These are phyloP conservation scores for Effrenium voratum DNA, from an alignment of 73 alveolate genomes.

Conservation along the genomic window DNA sequence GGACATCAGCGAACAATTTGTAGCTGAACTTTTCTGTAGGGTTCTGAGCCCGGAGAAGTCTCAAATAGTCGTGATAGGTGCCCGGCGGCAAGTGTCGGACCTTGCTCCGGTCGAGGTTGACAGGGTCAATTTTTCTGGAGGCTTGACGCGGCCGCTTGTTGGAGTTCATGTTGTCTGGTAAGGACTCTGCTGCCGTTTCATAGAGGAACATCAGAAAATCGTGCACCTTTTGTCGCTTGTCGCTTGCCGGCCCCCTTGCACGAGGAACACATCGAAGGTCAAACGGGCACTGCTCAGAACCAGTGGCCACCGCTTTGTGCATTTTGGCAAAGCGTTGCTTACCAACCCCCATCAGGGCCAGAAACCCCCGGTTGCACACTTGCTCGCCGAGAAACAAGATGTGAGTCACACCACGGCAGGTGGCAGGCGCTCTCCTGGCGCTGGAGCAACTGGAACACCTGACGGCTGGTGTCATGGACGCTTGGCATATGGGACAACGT, in stretches of 20 bases:
- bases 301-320: background rate
- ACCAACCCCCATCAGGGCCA: background rate
- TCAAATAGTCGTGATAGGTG: background rate
- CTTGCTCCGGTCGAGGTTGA: background rate
- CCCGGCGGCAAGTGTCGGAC: slow-evolving; percentile 13
- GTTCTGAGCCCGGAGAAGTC: slow-evolving; percentile 9
- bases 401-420: background rate
- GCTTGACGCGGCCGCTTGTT: slow-evolving; percentile 24
- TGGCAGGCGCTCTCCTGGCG: background rate
- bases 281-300: background rate
- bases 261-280: background rate
- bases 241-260: background rate
- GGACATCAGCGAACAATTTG: background rate
- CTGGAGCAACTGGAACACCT: slow-evolving; percentile 26
- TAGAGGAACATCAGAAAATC: background rate
- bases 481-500: no score
- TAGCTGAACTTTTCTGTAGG: background rate
- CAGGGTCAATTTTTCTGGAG: background rate
- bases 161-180: background rate
- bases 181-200: background rate
- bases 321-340: background rate
- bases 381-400: background rate
- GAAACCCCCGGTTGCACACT: background rate
- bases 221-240: background rate
- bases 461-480: no score